Percentiles rank a stretch among this genome's conserved stretches.
These are phyloP conservation scores for Closterium sp. DNA, from an alignment of 139 green algal genomes.

Conservation along the genomic window DNA sequence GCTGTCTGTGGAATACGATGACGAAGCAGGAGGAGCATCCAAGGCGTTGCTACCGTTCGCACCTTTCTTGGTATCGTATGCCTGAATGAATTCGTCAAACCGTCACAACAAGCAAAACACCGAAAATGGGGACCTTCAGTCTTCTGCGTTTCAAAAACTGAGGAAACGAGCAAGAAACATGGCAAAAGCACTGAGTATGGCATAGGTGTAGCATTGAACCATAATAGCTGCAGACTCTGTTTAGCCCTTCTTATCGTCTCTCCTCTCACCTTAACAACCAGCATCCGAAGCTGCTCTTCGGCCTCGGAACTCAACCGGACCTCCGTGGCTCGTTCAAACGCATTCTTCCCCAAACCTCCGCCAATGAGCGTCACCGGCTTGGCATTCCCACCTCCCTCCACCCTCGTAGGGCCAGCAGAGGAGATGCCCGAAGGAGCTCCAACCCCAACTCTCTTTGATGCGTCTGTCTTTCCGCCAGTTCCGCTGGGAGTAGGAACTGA, in stretches of 20 bases:
- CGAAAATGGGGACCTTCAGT: neutral
- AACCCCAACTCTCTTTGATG: neutral
- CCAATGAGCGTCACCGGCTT: too few relatives aligned
- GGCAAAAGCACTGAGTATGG: neutral
- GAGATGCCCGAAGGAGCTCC: too few relatives aligned
- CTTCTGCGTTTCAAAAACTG: neutral
- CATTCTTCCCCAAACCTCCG: neutral
- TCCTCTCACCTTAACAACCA: neutral
- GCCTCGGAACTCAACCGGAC: neutral
- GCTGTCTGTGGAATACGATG: neutral
- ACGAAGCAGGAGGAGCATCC: neutral
- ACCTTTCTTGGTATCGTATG: neutral
- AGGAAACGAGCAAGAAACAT: neutral
- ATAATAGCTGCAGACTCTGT: neutral
- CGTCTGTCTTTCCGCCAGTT: neutral
- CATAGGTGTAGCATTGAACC: neutral
- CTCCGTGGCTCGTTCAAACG: neutral
- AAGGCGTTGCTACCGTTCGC: neutral
- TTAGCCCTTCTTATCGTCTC: too few relatives aligned
- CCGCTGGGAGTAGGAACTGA: neutral
- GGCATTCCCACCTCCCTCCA: neutral
- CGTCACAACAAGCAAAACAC: neutral
- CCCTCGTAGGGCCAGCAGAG: neutral
- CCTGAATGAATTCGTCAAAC: neutral
- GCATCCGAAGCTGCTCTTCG: neutral